These are phyloP conservation scores for Alternaria consortialis DNA, from an alignment of 2,329 filamentous ascomycete genomes.

Conservation along the genomic window DNA sequence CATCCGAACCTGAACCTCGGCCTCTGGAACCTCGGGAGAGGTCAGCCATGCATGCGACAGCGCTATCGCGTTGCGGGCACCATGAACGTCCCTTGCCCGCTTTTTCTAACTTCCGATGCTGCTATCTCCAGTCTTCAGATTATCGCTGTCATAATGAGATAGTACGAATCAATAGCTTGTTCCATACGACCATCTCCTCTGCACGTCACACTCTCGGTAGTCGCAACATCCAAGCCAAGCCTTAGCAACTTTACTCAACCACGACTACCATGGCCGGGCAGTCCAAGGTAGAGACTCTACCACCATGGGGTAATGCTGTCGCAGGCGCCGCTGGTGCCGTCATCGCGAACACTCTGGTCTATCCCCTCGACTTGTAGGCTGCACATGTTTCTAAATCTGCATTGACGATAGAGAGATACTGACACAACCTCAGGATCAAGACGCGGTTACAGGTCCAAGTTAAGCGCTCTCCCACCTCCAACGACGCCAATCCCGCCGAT, in stretches of 20 bases:
- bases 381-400: neutral
- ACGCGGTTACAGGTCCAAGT: constrained; percentile 95
- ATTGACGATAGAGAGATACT: constrained; percentile 6
- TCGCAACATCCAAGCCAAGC: constrained; percentile 10
- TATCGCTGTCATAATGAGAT: constrained; percentile 34
- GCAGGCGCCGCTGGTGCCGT: constrained; percentile 93
- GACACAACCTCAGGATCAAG: constrained; percentile 75
- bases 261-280: constrained; percentile 59
- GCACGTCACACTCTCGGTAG: constrained; percentile 26
- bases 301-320: constrained; percentile 91
- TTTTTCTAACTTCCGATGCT: constrained; percentile 17
- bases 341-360: constrained; percentile 92
- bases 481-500: constrained; percentile 54
- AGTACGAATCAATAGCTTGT: constrained; percentile 17
- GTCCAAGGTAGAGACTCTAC: constrained; percentile 74
- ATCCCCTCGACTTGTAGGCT: constrained; percentile 92
- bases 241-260: neutral
- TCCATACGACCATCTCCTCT: constrained; percentile 20
- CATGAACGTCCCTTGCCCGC: constrained; percentile 28
- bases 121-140: constrained; percentile 12
- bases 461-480: constrained; percentile 63
- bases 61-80: constrained; percentile 34
- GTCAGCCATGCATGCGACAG: constrained; percentile 40
- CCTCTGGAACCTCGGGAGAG: constrained; percentile 47
- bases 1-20: constrained; percentile 41